Base-by-base conservation (phyloP, 2,329 filamentous ascomycete species). In the Fusarium nisikadoi region DNA sequence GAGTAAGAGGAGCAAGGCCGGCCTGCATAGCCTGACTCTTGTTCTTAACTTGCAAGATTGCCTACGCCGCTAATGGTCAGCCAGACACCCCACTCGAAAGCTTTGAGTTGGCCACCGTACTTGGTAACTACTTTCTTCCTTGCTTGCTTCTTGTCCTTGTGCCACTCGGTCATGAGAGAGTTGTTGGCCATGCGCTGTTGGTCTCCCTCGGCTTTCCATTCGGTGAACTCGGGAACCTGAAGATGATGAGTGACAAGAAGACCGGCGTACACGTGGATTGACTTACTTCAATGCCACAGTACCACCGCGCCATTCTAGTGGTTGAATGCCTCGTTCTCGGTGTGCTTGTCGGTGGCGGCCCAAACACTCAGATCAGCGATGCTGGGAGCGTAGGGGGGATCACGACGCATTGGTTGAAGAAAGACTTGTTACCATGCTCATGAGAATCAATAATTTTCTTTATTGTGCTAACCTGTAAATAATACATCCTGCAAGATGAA, bases 81-180 rank as follows among this genome's bases (percentile, higher is more conserved):
- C 71, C 69, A 73, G 23, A 69, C 55, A 7, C 71, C 71, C 71
- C 69, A 73, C 19, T 64, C 49, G 23, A 62, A 72, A 23, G 71
- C 71, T 10, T 73, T 62, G 12, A 62, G 50, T 8, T 66, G 41
- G 10, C 70, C 70, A 2, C 71, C 71, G 20, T 73, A 41, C 23
- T 70, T 73, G 14, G 57, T 59, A 12, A 72, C 71, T 10, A 73
- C 69, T n/a, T 36, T 49, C 27, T 60, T 58, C n/a, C n/a, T n/a
- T n/a, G n/a, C n/a, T n/a, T n/a, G 43, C 29, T 73, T 62, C 50
- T 73, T 73, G n/a, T 66, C 64, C 39, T 72, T 71, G 8, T 53
- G 29, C 70, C 68, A 73, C 9, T 73, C 68, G 5, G 57, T 66
- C 68, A 73, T 66, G 35, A 57, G 36, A 16, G 71, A 71, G 6